These are phyloP conservation scores for Luffa acutangula DNA, from an alignment of 306 rosid genomes.

Conservation along the genomic window DNA sequence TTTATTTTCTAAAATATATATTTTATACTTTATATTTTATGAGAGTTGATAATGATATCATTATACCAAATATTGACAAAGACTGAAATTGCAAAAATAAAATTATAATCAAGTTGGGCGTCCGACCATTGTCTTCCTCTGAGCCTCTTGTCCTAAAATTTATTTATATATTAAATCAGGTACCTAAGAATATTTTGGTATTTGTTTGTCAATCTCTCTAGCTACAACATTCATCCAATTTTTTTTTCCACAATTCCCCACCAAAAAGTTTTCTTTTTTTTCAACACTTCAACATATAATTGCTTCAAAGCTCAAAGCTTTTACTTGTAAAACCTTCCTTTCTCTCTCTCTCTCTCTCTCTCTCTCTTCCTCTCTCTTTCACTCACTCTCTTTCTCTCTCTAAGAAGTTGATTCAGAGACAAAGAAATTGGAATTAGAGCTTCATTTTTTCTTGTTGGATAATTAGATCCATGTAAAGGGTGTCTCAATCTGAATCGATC, in stretches of 20 bases:
- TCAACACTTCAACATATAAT: neutral
- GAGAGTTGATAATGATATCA: neutral
- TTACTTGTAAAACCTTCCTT: conserved; percentile 5
- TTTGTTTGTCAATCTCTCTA: neutral
- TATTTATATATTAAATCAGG: conserved; percentile 3
- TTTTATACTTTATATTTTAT: neutral
- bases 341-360: conserved; percentile 2
- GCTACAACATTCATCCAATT: conserved; percentile 18
- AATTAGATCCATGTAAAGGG: neutral
- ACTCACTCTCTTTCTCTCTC: neutral
- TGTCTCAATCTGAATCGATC: neutral
- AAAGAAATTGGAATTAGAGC: conserved; percentile 19
- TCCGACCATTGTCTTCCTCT: conserved; percentile 72
- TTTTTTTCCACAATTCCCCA: conserved; percentile 17
- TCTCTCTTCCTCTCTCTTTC: neutral
- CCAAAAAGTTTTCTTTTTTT: neutral
- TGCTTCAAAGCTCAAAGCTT: conserved; percentile 12
- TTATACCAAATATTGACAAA: neutral
- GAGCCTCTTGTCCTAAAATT: neutral
- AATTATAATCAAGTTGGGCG: conserved; percentile 15
- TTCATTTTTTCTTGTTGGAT: neutral
- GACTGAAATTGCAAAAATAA: neutral
- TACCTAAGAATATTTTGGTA: conserved; percentile 32
- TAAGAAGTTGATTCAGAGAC: neutral
- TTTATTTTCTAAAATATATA: neutral